Conservation (phyloP, 2,329 filamentous ascomycete genomes). For the Talaromyces funiculosus region DNA sequence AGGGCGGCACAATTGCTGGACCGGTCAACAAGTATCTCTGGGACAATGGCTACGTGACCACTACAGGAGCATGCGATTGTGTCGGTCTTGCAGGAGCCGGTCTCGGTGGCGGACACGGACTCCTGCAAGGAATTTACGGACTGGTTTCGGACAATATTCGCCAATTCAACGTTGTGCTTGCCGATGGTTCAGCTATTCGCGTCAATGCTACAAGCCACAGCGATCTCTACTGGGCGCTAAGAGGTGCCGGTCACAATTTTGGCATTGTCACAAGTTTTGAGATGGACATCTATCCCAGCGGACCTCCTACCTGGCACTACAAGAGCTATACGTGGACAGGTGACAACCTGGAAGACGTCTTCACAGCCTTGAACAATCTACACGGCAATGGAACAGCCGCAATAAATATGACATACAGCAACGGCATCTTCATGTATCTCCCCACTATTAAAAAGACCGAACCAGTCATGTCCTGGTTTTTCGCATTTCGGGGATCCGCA, state of each 20-base stretch:
- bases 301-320: too few relatives aligned
- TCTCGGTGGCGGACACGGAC: not conserved
- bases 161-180: not conserved
- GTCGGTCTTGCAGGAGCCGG: not conserved
- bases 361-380: too few relatives aligned
- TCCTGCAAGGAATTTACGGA: not conserved
- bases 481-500: too few relatives aligned
- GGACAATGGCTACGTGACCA: not conserved
- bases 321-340: too few relatives aligned
- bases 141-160: not conserved
- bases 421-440: too few relatives aligned
- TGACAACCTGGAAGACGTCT: too few relatives aligned
- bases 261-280: conserved; percentile 40
- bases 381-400: too few relatives aligned
- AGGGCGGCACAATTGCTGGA: not conserved
- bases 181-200: not conserved
- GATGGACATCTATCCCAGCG: too few relatives aligned
- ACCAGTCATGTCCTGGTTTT: too few relatives aligned
- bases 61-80: not conserved
- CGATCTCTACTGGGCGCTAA: conserved; percentile 50
- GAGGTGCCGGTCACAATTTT: conserved; percentile 51
- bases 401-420: too few relatives aligned
- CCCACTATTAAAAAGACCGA: too few relatives aligned
- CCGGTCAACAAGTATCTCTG: not conserved
- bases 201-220: conserved; percentile 23